Evolutionary conservation across 1,284 basidiomycete genomes (phyloP).

Genomic region (Pterula multifida): DNA sequence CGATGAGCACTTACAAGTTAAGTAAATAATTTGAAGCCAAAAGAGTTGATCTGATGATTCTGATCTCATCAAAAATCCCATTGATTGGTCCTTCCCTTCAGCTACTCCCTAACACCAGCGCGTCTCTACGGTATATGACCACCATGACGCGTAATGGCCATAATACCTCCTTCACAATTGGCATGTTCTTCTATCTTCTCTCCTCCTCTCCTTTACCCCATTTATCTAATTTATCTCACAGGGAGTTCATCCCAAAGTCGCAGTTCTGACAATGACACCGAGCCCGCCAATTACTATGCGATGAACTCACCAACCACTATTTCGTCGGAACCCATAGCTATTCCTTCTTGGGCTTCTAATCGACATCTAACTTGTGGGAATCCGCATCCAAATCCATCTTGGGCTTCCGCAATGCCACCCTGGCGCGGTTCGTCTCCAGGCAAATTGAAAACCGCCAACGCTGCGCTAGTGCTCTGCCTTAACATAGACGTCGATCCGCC

Average conservation of each 20-base stretch:
- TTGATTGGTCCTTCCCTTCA: too few species aligned
- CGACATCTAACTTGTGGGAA: constrained; percentile 84
- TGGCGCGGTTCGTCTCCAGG: constrained; percentile 74
- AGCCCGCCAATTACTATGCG: not conserved
- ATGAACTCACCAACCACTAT: not conserved
- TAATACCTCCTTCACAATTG: not conserved
- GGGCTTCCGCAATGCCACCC: constrained; percentile 51
- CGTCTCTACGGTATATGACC: not conserved
- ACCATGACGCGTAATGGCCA: not conserved
- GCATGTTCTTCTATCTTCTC: not conserved
- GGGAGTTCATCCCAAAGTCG: not conserved
- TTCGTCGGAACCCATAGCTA: constrained; percentile 15
- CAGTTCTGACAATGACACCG: not conserved
- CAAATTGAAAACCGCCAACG: constrained; percentile 85
- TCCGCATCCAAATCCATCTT: constrained; percentile 54
- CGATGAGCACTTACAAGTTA: too few species aligned
- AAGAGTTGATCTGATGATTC: too few species aligned
- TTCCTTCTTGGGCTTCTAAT: constrained; percentile 75
- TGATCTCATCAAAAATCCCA: too few species aligned
- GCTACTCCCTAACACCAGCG: too few species aligned
- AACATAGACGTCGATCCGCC: constrained; percentile 98
- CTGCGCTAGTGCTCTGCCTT: constrained; percentile 88
- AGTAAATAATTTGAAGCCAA: too few species aligned
- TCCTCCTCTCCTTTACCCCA: not conserved
- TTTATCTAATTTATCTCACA: not conserved